Percentiles rank a stretch among this genome's conserved stretches.
These are phyloP conservation scores for Miscanthus sacchariflorus DNA, from an alignment of 202 grass and related monocot species.

Conservation along the genomic window DNA sequence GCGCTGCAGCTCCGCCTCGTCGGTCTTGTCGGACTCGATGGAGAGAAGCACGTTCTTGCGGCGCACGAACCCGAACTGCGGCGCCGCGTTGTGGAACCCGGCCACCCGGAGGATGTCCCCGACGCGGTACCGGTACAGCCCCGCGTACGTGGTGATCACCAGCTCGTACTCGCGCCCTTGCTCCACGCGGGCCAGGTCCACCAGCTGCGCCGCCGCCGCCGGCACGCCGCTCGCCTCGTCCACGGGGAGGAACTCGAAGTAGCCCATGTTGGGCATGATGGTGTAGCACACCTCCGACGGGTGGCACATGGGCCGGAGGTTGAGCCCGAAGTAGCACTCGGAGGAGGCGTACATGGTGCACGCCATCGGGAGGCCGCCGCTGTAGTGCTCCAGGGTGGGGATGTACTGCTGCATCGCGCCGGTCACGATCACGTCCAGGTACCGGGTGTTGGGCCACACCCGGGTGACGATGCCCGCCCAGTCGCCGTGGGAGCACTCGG, in stretches of 20 bases:
- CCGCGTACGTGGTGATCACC: constrained; percentile 75
- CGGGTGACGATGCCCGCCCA: constrained; percentile 66
- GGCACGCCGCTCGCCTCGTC: constrained; percentile 32
- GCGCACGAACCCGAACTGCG: constrained; percentile 74
- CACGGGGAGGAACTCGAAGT: constrained; percentile 75
- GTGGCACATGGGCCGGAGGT: constrained; percentile 60
- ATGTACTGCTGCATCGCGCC: constrained; percentile 82
- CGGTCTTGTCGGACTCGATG: constrained; percentile 73
- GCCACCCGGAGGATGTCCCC: constrained; percentile 66
- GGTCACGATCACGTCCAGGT: constrained; percentile 75
- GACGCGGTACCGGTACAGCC: constrained; percentile 66
- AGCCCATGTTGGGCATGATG: constrained; percentile 82
- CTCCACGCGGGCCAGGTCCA: constrained; percentile 64
- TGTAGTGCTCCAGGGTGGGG: constrained; percentile 64
- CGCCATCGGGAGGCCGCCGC: constrained; percentile 62
- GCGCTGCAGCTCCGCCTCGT: constrained; percentile 75
- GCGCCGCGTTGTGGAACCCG: constrained; percentile 73
- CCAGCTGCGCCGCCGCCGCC: not conserved
- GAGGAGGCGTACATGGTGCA: constrained; percentile 72
- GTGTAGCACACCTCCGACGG: constrained; percentile 64
- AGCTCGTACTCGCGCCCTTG: constrained; percentile 65
- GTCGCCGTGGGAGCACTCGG: constrained; percentile 56
- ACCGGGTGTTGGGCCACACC: constrained; percentile 73
- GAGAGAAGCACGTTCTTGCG: constrained; percentile 79
- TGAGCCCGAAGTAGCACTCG: constrained; percentile 63